Evolutionary conservation across 495 filamentous ascomycete genomes (phyloP).

Genomic region (Cercophora samala): DNA sequence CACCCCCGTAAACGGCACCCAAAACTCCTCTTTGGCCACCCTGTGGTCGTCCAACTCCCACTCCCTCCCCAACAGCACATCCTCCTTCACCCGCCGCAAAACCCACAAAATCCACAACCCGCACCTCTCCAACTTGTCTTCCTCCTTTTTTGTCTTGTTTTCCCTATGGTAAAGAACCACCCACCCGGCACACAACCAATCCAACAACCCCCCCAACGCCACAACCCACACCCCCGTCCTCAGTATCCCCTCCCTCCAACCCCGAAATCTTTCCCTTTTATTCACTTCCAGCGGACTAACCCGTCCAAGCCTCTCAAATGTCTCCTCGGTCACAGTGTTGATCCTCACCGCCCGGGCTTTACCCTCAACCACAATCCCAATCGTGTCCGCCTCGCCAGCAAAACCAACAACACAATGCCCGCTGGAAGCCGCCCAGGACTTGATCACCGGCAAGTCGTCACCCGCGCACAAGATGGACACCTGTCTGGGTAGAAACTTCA

Average conservation of each 20-base stretch:
- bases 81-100: background rate
- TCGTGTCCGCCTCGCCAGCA: background rate
- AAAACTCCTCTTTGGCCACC: background rate
- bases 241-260: background rate
- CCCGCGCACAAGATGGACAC: background rate
- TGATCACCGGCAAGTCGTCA: background rate
- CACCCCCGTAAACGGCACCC: background rate
- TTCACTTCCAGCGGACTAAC: background rate
- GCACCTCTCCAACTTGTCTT: background rate
- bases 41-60: background rate
- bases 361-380: background rate
- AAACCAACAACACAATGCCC: background rate
- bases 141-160: background rate
- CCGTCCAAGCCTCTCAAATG: background rate
- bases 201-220: background rate
- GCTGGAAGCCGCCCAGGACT: background rate
- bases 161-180: background rate
- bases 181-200: background rate
- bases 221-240: background rate
- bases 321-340: background rate
- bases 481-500: background rate
- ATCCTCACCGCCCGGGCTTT: background rate
- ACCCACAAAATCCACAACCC: background rate
- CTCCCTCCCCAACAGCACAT: background rate
- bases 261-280: background rate